Evolutionary conservation across 2,329 filamentous ascomycete genomes (phyloP).

Genomic region (Lasiodiplodia sp.): DNA sequence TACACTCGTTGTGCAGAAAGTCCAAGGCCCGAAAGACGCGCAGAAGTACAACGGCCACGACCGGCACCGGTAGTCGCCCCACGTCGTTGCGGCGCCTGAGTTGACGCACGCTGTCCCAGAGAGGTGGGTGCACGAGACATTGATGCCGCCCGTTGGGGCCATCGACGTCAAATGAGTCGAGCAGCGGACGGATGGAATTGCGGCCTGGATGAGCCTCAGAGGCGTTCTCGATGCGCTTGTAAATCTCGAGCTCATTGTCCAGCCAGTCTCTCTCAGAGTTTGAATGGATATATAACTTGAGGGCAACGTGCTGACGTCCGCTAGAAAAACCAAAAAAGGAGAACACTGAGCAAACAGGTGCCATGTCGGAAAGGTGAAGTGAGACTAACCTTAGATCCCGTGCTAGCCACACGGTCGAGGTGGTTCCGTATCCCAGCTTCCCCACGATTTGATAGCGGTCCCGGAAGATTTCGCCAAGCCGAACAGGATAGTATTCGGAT

Average conservation of each 20-base stretch:
- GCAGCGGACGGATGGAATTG: constrained; percentile 6
- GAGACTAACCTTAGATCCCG: constrained; percentile 33
- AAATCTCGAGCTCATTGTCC: constrained; percentile 14
- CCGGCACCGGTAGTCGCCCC: constrained; percentile 8
- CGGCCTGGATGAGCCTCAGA: neutral
- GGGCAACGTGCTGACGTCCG: constrained; percentile 2
- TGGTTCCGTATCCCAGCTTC: constrained; percentile 39
- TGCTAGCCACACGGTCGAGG: constrained; percentile 41
- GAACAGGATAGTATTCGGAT: constrained; percentile 37
- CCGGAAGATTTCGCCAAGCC: constrained; percentile 36
- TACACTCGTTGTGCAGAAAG: constrained; percentile 51
- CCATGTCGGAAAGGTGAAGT: neutral
- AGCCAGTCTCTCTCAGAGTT: constrained; percentile 3
- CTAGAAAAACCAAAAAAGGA: neutral
- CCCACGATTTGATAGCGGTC: constrained; percentile 38
- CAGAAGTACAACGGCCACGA: constrained; percentile 36
- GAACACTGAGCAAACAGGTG: neutral
- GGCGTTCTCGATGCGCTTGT: constrained; percentile 12
- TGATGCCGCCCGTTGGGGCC: constrained; percentile 17
- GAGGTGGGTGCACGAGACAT: constrained; percentile 16
- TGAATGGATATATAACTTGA: constrained; percentile 17
- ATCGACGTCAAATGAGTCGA: constrained; percentile 11
- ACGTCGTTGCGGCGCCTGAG: constrained; percentile 3
- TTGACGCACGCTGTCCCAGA: constrained; percentile 12
- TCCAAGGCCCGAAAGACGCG: constrained; percentile 52